Base-by-base conservation (phyloP, 1,139 yeast genomes). In the Debaryomyces psychrophilus region DNA sequence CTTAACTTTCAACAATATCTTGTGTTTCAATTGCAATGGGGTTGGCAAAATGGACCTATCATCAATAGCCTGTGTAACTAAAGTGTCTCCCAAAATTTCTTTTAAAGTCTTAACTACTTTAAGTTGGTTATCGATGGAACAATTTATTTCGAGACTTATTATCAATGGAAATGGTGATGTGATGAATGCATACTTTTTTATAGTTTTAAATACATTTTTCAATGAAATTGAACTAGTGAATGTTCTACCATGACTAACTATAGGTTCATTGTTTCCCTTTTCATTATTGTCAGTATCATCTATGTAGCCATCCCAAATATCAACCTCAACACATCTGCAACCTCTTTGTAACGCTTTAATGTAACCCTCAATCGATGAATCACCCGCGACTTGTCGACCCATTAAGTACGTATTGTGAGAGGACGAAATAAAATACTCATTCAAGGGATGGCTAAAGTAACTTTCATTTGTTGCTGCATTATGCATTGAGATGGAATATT, bases 371-470 rank as follows among this genome's bases (percentile, higher is more conserved):
- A 90, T 81, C 0, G 96, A 87, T 0, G 97, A 88, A 12, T 80
- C 83, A n/a, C 95, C 97, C 1, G 85, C 96, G n/a, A 90, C 78
- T 60, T 95, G 99, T 29, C 95, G 76, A 0, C 98, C 99, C 22
- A 83, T 68, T 8, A 95, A 71, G 61, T 93, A 95, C 0, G 99
- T 95, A 62, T 95, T 95, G 63, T 95, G 99, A 0, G 98, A 90
- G 0, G 97, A 88, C 0, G 97, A 89, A 26, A 95, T 87, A 59
- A 73, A 90, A 60, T 95, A 95, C 54, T 90, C 93, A 57, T 83
- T 89, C 36, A 95, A 61, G 0, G 99, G 98, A 31, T 76, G 75
- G 2, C 81, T 64, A 56, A 80, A 80, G 55, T 87, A 87, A 8
- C 44, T 41, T 4, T 51, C 57, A n/a, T 55, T 55, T 1, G 50